Conservation (phyloP, 768 basidiomycete genomes). For the Bullera alba region DNA sequence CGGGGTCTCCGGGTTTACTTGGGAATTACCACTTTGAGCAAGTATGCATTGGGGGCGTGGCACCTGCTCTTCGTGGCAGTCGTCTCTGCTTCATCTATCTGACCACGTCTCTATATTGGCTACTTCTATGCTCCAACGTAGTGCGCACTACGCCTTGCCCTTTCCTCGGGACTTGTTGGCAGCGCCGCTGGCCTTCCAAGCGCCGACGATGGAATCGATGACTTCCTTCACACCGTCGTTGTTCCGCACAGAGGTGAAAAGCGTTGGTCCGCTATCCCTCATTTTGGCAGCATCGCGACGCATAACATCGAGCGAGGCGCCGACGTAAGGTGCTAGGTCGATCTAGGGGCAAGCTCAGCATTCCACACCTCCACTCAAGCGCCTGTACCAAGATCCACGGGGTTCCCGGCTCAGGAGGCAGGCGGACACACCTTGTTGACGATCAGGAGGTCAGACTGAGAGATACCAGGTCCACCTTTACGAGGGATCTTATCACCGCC, state of each 20-base stretch:
- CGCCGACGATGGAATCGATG: constrained; percentile 69
- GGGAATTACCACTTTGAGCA: too few species aligned
- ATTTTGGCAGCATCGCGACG: constrained; percentile 83
- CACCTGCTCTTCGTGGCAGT: too few species aligned
- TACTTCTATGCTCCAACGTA: too few species aligned
- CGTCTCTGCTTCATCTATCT: too few species aligned
- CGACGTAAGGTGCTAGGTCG: constrained; percentile 86
- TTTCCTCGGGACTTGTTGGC: constrained; percentile 34
- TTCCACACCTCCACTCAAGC: not conserved
- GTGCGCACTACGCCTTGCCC: constrained; percentile 20
- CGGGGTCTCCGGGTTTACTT: too few species aligned
- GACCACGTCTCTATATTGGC: too few species aligned
- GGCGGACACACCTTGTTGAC: constrained; percentile 72
- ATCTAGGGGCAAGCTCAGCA: constrained; percentile 55
- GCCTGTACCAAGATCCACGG: not conserved
- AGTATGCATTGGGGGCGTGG: too few species aligned
- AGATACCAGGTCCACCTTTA: constrained; percentile 96
- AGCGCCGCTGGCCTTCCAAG: constrained; percentile 63
- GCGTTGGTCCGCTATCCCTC: constrained; percentile 87
- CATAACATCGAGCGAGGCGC: constrained; percentile 91
- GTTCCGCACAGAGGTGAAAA: constrained; percentile 79
- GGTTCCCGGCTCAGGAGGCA: not conserved
- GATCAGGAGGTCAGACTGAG: constrained; percentile 79
- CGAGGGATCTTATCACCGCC: constrained; percentile 98
- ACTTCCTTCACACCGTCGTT: constrained; percentile 73